Base-by-base conservation (phyloP, 768 basidiomycete species). In the Suillus subalutaceus region DNA sequence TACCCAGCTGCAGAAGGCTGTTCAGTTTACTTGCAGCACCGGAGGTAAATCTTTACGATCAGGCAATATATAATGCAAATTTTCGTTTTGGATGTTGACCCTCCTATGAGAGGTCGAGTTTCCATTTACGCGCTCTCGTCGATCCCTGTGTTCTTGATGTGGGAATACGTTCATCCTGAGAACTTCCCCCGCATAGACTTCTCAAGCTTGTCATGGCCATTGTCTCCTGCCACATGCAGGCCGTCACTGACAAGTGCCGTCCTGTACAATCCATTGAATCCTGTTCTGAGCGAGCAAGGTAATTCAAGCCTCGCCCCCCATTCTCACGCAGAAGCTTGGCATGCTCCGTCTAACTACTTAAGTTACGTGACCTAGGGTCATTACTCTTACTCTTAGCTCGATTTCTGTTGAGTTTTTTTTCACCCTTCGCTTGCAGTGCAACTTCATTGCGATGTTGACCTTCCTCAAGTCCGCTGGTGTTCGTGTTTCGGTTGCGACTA, bases 291-390 rank as follows among this genome's bases (percentile, higher is more conserved):
- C 30, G 59, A 60, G 59, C 59, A 60, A 43, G 30, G 59, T 30
- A 13, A 32, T 60, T 43, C 59, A 60, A 43, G 59, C 61, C 26
- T 41, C 32, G 30, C n/a, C 58, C 44, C 13, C 37, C 38, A 69
- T 77, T 75, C 75, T 75, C 75, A 75, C 75, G 74, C 61, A 46
- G 58, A 69, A 74, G 68, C 69, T 55, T 73, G 66, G 30, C 37
- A 48, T 60, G 30, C 37, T 38, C 40, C 26, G 66, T 44, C 16
- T 20, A 35, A 20, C 26, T 50, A 40, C 66, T 56, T 20, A 26
- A 53, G 48, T 73, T 75, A 75, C 74, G 74, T 75, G 41, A 59
- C 41, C 72, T 73, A 74, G 77, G 73, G 58, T 26, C 30, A 32
- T 35, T 38, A 59, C 23, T 50, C 46, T 32, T 43, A 60, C 43